Percentiles rank a stretch among this genome's conserved stretches.
Conservation (phyloP, 495 filamentous ascomycete species). For the Neurospora sp. region DNA sequence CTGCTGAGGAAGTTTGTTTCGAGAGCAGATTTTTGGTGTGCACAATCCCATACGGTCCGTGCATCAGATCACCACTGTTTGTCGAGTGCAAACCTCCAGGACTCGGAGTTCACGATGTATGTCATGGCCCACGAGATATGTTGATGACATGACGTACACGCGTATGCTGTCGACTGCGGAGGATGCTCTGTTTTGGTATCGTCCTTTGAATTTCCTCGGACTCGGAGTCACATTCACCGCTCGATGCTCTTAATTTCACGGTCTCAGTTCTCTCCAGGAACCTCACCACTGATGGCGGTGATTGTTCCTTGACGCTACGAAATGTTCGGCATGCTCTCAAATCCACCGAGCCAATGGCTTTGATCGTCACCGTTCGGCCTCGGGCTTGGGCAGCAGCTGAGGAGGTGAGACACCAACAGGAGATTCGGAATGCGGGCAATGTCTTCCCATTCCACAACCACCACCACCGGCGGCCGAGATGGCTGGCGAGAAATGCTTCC, state of each 20-base stretch:
- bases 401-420: background rate
- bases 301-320: background rate
- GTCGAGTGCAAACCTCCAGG: background rate
- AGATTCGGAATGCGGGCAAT: slow-evolving; percentile 5
- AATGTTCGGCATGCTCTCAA: background rate
- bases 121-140: background rate
- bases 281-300: background rate
- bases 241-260: background rate
- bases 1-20: background rate
- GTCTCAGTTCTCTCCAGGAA: background rate
- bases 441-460: slow-evolving; percentile 5
- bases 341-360: background rate
- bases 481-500: background rate
- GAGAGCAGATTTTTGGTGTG: background rate
- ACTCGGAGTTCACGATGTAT: background rate
- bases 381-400: background rate
- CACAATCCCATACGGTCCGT: background rate
- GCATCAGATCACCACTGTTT: background rate
- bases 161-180: background rate
- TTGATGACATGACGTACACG: background rate
- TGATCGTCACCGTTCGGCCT: background rate
- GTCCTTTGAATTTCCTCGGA: background rate
- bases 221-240: background rate
- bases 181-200: background rate
- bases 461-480: background rate